phyloP scores from a whole-genome alignment of 2,329 filamentous ascomycete species.

The Blastomyces gilchristii region DNA sequence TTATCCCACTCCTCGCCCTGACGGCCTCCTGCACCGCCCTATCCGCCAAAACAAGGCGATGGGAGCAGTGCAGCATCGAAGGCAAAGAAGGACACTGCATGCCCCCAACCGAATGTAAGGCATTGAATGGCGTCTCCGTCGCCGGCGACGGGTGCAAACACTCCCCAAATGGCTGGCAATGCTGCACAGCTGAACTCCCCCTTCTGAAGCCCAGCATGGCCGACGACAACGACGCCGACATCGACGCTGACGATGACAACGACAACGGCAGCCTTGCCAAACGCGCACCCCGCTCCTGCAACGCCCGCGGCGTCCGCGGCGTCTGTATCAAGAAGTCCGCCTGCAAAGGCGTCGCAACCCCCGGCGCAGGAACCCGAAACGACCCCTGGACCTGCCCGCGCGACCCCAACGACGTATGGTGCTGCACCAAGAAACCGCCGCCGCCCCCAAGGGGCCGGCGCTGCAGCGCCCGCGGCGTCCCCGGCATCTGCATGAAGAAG shows the following conservation, averaged over 20 bases:
- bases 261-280: background rate
- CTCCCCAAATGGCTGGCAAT: slow-evolving; percentile 4
- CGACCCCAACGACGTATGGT: background rate
- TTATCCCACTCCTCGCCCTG: background rate
- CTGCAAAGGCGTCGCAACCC: background rate
- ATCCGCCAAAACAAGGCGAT: background rate
- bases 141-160: background rate
- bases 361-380: background rate
- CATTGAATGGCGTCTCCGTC: background rate
- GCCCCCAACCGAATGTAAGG: background rate
- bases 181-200: background rate
- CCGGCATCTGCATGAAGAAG: background rate
- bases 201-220: background rate
- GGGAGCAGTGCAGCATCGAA: background rate
- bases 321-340: slow-evolving; percentile 1
- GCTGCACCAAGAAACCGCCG: background rate
- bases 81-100: background rate
- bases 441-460: background rate
- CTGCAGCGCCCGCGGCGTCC: background rate
- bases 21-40: slow-evolving; percentile 1
- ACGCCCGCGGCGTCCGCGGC: background rate
- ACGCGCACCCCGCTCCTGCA: background rate
- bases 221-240: background rate
- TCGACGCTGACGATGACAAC: background rate
- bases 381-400: background rate